Evolutionary conservation across 805 yeast genomes (phyloP).

Genomic region (Suhomyces faveliae): DNA sequence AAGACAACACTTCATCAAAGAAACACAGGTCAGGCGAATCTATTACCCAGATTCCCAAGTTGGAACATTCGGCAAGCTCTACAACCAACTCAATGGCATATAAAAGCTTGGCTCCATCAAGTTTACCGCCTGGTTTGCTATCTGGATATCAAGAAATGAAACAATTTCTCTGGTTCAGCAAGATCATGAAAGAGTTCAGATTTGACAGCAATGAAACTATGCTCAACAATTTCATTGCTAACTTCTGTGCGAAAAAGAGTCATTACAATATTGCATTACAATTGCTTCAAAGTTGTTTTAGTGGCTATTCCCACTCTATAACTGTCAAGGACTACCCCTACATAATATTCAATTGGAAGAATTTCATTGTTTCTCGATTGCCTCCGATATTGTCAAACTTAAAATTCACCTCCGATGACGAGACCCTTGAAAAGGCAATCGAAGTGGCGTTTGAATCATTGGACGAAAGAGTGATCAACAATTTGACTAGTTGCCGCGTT

Average conservation of each 20-base stretch:
- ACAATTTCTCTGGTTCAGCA: slow-evolving; percentile 29
- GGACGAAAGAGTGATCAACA: not conserved
- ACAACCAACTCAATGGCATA: not conserved
- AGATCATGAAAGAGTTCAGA: slow-evolving; percentile 23
- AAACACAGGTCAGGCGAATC: not conserved
- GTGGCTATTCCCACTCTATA: slow-evolving; percentile 19
- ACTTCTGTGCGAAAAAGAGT: slow-evolving; percentile 12
- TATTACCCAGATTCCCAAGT: not conserved
- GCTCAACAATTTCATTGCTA: slow-evolving; percentile 10
- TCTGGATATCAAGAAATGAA: slow-evolving; percentile 15
- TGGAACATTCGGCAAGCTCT: too few relatives aligned
- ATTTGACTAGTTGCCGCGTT: not conserved
- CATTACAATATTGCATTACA: slow-evolving; percentile 15
- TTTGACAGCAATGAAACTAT: slow-evolving; percentile 15
- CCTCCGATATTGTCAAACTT: slow-evolving; percentile 23
- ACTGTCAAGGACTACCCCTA: slow-evolving; percentile 21
- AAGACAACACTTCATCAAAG: not conserved
- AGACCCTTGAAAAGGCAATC: slow-evolving; percentile 17
- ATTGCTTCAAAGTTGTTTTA: slow-evolving; percentile 21
- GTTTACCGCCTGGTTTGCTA: not conserved
- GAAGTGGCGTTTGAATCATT: slow-evolving; percentile 14
- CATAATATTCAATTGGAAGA: slow-evolving; percentile 34
- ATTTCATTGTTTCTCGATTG: slow-evolving; percentile 30
- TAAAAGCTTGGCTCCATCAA: slow-evolving; percentile 1
- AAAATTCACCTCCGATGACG: slow-evolving; percentile 13